Evolutionary conservation across 192 early-diverging fungal genomes (phyloP), one percentile per base, ranked within the genome.

Genomic region (Chytriomyces sp.): DNA sequence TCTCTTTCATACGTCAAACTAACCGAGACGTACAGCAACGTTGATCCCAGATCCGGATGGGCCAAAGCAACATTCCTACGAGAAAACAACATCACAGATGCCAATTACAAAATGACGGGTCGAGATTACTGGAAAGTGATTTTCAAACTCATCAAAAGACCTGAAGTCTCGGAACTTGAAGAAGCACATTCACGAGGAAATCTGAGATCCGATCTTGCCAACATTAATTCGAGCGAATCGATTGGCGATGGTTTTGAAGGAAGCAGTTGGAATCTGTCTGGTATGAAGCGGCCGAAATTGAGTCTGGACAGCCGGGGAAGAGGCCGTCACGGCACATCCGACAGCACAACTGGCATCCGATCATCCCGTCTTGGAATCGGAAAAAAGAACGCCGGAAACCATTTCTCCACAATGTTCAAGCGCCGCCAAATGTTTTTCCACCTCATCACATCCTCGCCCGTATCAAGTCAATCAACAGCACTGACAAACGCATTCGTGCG

Each of bases 371-470:
- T 57, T 2, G 53, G 53, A 18, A 18, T 57, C 3, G 49, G 45
- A 9, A 80, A 79, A 75, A 84, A 84, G 47, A 63, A 71, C 4
- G n/a, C 67, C 16, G 77, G 69, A 35, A 79, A 77, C 26, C 77
- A 86, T 53, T 81, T 68, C 64, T 82, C 85, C 5, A 73, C 80
- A 10, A 77, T 86, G 68, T 80, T 87, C 64, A 91, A 91, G 72
- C 74, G 89, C 45, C 80, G 86, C 26, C 88, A 91, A 74, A 86
- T 86, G 78, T 90, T 90, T 45, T 91, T 85, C 78, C 83, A 89
- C 70, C 61, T 90, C 6, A 85, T 91, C 49, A 77, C 82, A 8
- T 80, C 72, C 20, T 76, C 79, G 11, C 85, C 75, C 70, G 72
- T 90, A 6, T 82, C 86, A 0, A 86, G 85, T 66, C 89, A 91